These are phyloP conservation scores for Fusarium palustre DNA, from an alignment of 2,329 filamentous ascomycete species.

Conservation along the genomic window DNA sequence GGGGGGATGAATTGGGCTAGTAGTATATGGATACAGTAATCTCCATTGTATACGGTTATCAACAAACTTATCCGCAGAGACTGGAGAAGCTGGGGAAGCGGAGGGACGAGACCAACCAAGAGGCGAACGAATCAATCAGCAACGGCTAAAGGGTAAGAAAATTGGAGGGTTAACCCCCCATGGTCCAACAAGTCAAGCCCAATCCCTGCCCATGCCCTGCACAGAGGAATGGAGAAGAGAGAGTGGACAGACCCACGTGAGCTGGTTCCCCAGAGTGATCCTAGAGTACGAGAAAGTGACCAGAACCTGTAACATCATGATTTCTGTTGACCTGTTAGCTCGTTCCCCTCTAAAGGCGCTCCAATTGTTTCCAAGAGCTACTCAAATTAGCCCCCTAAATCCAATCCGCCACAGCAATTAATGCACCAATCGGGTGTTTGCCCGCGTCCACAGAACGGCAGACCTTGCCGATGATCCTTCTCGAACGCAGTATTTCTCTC, in stretches of 20 bases:
- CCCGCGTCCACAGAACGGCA: conserved; percentile 5
- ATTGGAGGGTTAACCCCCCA: conserved; percentile 24
- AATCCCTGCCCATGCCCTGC: conserved; percentile 3
- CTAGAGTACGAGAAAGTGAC: not conserved
- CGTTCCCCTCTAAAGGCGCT: conserved; percentile 8
- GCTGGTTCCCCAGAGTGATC: not conserved
- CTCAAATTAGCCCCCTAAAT: not conserved
- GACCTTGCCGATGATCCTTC: conserved; percentile 33
- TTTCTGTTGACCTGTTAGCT: not conserved
- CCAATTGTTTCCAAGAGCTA: conserved; percentile 7
- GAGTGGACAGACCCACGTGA: conserved; percentile 12
- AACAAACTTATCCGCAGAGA: not conserved
- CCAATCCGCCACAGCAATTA: not conserved
- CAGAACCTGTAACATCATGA: conserved; percentile 14
- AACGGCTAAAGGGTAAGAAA: conserved; percentile 19
- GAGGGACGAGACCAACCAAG: not conserved
- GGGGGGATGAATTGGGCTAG: not conserved
- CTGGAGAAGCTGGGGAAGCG: conserved; percentile 31
- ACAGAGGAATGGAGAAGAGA: not conserved
- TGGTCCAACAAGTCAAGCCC: not conserved
- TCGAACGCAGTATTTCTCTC: not conserved
- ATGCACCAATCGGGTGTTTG: conserved; percentile 28
- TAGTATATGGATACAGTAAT: not conserved
- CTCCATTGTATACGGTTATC: conserved; percentile 31
- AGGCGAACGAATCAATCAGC: conserved; percentile 15